Evolutionary conservation across 805 yeast genomes (phyloP), one percentile per base, ranked within the genome.

Genomic region (Pichia cephalocereana): DNA sequence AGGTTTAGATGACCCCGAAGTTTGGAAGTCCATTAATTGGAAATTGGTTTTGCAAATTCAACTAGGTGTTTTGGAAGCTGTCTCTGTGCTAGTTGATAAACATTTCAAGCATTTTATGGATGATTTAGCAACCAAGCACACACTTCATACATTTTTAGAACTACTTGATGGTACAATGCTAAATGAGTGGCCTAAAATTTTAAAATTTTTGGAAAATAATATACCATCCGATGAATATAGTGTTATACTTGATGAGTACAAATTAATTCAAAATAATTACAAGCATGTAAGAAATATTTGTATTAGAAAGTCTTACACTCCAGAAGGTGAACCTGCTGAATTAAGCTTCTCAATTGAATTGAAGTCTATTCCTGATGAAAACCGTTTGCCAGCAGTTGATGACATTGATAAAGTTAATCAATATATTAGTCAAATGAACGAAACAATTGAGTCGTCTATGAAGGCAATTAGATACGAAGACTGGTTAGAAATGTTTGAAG

Each of bases 401-500:
- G 76, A 70, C 34, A 74, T 88, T 50, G 81, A 82, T 50, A 67
- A 70, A 37, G 74, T 88, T 50, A 82, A 82, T 50, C 67, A 70
- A 44, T 83, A 86, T 65, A 70, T 87, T 23, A 75, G 74, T 47
- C 74, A 75, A 42, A 63, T 90, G 50, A 91, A 90, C 64, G 68
- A 71, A 17, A 68, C 86, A 8, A 72, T 86, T 28, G 69, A 75
- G 2, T 74, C 76, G 4, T 70, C 83, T 32, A 80, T 83, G 59
- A 69, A 67, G 28, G 74, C 78, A 11, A 74, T 83, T 34, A 73
- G 79, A 12, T 63, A 79, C 12, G 77, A 76, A 51, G 95, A 90
- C 56, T 91, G 97, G 96, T 70, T 87, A 45, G 74, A 75, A 47
- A 76, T 83, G 4, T 85, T 78, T 61, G 91, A 87, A 58, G 66